Base-by-base conservation (phyloP, 495 filamentous ascomycete genomes). In the Lophiotrema nucula region DNA sequence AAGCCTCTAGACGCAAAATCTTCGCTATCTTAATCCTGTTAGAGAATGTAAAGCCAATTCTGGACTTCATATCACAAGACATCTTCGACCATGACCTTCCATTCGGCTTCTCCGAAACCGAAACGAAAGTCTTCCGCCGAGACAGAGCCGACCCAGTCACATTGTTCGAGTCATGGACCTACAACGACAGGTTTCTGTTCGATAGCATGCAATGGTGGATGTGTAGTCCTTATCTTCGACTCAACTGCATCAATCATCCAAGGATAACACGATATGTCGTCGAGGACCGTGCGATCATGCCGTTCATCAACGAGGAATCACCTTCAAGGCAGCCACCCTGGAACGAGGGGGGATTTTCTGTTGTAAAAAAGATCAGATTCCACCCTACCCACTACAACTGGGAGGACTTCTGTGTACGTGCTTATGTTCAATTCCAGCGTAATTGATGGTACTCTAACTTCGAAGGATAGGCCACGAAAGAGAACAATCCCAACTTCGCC, bases 171-270 rank as follows among this genome's bases (percentile, higher is more conserved):
- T n/a, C n/a, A 25, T 49, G 53, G 53, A 25, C 16, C 13, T n/a
- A 15, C 4, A 4, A 47, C 16, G 19, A 47, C 4, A 16, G 18
- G 27, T 27, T 47, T 2, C 2, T 24, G 4, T 56, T 56, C 28
- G n/a, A 56, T 1, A 56, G 3, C 1, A 47, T 39, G 19, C 53
- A 56, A 49, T 56, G 53, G 53, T 6, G 18, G 27, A 41, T 56
- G 43, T 38, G 22, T 8, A n/a, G 43, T 5, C 53, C 53, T 18
- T 56, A 48, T 23, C 48, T 56, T 21, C n/a, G 42, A 21, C 31
- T 56, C 2, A 47, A 31, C 28, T 56, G 44, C 12, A 21, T 47
- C 12, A 11, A 28, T 26, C 27, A 25, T 10, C 21, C 25, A 27
- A 16, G 21, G n/a, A 23, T 48, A 11, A 4, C 8, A 28, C 43